These are phyloP conservation scores for Coffea canephora DNA, from an alignment of 257 asterid species.

Conservation along the genomic window DNA sequence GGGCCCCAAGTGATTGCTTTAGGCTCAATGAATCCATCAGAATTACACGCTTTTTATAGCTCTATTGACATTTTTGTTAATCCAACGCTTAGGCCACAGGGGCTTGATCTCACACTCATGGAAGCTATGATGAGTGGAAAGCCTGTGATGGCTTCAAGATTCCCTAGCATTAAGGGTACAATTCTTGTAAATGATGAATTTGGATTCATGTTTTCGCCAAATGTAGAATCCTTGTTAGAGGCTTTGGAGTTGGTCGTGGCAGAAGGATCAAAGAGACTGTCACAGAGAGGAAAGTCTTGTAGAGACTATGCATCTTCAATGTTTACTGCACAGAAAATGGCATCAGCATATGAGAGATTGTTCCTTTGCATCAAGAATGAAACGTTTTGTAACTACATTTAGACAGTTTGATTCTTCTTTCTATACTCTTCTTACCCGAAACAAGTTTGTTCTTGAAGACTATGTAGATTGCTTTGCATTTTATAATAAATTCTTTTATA, in stretches of 20 bases:
- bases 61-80: constrained; percentile 80
- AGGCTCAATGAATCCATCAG: constrained; percentile 67
- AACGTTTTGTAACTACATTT: constrained; percentile 61
- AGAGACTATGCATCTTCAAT: constrained; percentile 63
- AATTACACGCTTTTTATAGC: constrained; percentile 60
- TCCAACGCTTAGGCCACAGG: constrained; percentile 94
- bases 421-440: too few species aligned
- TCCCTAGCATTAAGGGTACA: constrained; percentile 88
- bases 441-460: too few species aligned
- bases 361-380: constrained; percentile 78
- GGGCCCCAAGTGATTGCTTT: constrained; percentile 63
- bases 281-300: constrained; percentile 76
- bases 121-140: constrained; percentile 97
- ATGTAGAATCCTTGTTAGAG: constrained; percentile 62
- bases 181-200: constrained; percentile 67
- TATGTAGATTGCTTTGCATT: too few species aligned
- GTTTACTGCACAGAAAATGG: constrained; percentile 90
- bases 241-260: constrained; percentile 56
- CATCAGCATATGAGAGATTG: constrained; percentile 84
- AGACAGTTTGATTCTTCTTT: constrained; percentile 6
- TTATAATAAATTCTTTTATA: too few species aligned
- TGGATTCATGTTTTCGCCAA: constrained; percentile 88
- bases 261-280: constrained; percentile 64
- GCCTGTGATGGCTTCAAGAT: constrained; percentile 87
- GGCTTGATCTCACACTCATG: constrained; percentile 87